Conservation (phyloP, 345 rosid genomes). For the Raphanus sativus region DNA sequence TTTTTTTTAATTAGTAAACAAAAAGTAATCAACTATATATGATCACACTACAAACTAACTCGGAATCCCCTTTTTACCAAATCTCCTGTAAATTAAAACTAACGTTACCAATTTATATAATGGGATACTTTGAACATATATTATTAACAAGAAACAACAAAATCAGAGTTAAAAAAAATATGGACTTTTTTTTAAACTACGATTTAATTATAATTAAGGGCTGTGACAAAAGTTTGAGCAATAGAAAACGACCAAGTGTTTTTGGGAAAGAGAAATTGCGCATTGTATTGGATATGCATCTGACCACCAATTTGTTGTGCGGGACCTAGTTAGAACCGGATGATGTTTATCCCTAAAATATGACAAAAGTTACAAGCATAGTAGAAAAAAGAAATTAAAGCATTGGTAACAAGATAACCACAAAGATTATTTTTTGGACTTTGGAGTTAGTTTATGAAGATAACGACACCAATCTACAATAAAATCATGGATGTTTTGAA, state of each 20-base stretch:
- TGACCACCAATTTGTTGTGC: background rate
- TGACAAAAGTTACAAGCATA: background rate
- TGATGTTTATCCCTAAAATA: constrained; percentile 20
- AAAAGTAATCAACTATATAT: background rate
- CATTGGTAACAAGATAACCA: background rate
- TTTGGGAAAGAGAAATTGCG: background rate
- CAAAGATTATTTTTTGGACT: background rate
- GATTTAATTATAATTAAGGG: too few relatives aligned
- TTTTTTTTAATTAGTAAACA: too few relatives aligned
- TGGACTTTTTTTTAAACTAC: too few relatives aligned
- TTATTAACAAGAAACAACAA: too few relatives aligned
- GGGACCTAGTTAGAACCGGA: constrained; percentile 18
- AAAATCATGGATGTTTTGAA: background rate
- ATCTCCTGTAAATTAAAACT: background rate
- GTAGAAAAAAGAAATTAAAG: too few relatives aligned
- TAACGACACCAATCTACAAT: background rate
- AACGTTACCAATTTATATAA: too few relatives aligned
- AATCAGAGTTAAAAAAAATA: too few relatives aligned
- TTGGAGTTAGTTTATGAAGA: background rate
- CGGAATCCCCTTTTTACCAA: background rate
- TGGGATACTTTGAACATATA: too few relatives aligned
- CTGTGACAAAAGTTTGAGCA: background rate
- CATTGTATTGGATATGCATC: constrained; percentile 16
- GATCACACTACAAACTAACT: background rate
- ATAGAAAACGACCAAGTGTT: background rate